Evolutionary conservation across 345 rosid genomes (phyloP), one percentile per base, ranked within the genome.

Genomic region (Laguncularia racemosa): DNA sequence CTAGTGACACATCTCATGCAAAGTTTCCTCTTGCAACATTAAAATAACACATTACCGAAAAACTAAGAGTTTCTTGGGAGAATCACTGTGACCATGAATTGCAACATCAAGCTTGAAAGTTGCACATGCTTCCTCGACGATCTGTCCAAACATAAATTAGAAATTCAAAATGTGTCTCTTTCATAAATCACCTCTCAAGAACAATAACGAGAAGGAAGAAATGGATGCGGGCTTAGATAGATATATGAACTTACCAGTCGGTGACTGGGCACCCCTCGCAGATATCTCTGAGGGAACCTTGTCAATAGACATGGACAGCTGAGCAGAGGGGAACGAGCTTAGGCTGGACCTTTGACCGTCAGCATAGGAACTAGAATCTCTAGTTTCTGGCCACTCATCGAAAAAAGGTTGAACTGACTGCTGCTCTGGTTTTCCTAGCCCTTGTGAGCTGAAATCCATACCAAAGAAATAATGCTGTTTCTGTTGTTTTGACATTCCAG

Each of bases 391-490:
- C 61, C 61, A 58, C 12, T 58, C 61, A 46, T 58, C 61, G 44
- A 58, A 58, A 51, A 58, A 47, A 17, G 48, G 61, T 33, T 58
- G 61, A 46, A 58, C 61, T 0, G 51, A 51, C 47, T 58, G 61
- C 61, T 58, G 61, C 61, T 47, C 61, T 21, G 21, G 61, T 48
- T 58, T 58, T 28, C 46, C 52, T 3, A 38, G 50, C 13, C 61
- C 52, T 0, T 23, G 61, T 6, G 21, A 58, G 46, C 51, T 48
- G 61, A 58, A 58, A 45, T 58, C 61, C 61, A 46, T 58, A 43
- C 61, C 61, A 28, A 58, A 58, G 61, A 58, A 58, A 48, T 46
- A 48, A 26, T 58, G 61, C 33, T 58, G 61, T 16, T 58, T 58
- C 52, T 58, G 61, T 14, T 58, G 61, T 44, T 58, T 58, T 48